phyloP scores from a whole-genome alignment of 2,329 filamentous ascomycete species.

The Phaeoacremonium minimum region DNA sequence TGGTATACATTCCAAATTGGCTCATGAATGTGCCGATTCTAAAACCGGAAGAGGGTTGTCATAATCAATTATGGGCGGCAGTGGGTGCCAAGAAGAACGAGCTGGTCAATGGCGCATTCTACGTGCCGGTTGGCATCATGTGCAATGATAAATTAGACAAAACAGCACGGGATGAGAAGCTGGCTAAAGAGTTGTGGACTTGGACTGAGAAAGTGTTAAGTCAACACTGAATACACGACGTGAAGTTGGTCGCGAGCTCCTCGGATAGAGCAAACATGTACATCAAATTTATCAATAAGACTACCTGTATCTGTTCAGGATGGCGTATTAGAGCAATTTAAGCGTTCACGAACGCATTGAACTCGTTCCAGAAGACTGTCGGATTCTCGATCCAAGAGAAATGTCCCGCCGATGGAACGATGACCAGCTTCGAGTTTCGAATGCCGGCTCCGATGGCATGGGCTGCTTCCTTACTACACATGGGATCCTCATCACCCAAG shows the following conservation, averaged over 20 bases:
- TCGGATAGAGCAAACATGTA: too few species aligned
- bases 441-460: neutral
- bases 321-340: too few species aligned
- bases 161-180: slow-evolving; percentile 17
- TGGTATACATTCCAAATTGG: slow-evolving; percentile 12
- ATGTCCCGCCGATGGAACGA: neutral
- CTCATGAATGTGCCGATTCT: slow-evolving; percentile 9
- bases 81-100: slow-evolving; percentile 17
- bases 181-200: slow-evolving; percentile 26
- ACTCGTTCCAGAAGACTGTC: neutral
- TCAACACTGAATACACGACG: too few species aligned
- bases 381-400: slow-evolving; percentile 1
- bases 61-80: slow-evolving; percentile 36
- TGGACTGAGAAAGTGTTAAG: slow-evolving; percentile 28
- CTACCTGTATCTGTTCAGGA: too few species aligned
- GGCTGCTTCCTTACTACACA: neutral
- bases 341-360: neutral
- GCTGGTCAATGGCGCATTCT: slow-evolving; percentile 27
- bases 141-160: slow-evolving; percentile 16
- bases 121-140: slow-evolving; percentile 27
- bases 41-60: slow-evolving; percentile 26
- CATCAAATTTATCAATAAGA: too few species aligned
- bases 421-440: neutral
- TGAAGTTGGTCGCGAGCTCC: too few species aligned
- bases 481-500: slow-evolving; percentile 2